Evolutionary conservation across 192 early-diverging fungal genomes (phyloP).

Genomic region (Linnemannia elongata): DNA sequence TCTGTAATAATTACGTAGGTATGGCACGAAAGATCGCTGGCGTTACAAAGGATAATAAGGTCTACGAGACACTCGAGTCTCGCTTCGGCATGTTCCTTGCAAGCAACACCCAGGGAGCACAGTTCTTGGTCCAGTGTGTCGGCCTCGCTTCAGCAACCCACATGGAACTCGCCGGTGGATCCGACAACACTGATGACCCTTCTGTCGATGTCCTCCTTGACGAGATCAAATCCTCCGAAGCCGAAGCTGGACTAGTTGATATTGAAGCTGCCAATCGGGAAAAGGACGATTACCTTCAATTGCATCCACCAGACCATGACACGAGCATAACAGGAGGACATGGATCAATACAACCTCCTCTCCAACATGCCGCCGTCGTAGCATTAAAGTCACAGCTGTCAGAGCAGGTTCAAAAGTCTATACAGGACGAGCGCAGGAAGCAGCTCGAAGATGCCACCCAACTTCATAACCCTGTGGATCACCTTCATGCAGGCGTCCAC

Average conservation of each 20-base stretch:
- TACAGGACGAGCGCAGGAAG: background rate
- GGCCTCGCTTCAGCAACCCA: slow-evolving; percentile 47
- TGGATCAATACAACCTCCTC: background rate
- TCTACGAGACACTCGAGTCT: slow-evolving; percentile 39
- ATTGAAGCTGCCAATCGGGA: slow-evolving; percentile 13
- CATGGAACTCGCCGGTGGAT: slow-evolving; percentile 49
- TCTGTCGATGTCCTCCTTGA: slow-evolving; percentile 18
- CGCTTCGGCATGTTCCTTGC: slow-evolving; percentile 44
- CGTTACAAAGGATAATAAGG: slow-evolving; percentile 42
- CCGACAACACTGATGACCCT: slow-evolving; percentile 19
- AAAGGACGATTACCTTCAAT: background rate
- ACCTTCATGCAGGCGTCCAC: background rate
- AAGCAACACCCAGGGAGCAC: slow-evolving; percentile 35
- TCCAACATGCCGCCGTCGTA: background rate
- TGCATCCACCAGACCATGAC: slow-evolving; percentile 27
- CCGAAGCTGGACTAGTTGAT: slow-evolving; percentile 6
- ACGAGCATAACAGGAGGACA: background rate
- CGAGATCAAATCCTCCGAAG: slow-evolving; percentile 4
- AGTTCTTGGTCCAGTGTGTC: slow-evolving; percentile 42
- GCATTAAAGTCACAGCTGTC: slow-evolving; percentile 1
- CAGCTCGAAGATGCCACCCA: background rate
- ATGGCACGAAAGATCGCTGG: slow-evolving; percentile 41
- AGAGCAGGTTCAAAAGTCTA: background rate
- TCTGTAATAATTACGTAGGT: slow-evolving; percentile 9
- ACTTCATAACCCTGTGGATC: background rate